Percentiles rank a stretch among this genome's conserved stretches.
phyloP scores from a whole-genome alignment of 352 stramenopile genomes.

The Globisporangium mamillatum region DNA sequence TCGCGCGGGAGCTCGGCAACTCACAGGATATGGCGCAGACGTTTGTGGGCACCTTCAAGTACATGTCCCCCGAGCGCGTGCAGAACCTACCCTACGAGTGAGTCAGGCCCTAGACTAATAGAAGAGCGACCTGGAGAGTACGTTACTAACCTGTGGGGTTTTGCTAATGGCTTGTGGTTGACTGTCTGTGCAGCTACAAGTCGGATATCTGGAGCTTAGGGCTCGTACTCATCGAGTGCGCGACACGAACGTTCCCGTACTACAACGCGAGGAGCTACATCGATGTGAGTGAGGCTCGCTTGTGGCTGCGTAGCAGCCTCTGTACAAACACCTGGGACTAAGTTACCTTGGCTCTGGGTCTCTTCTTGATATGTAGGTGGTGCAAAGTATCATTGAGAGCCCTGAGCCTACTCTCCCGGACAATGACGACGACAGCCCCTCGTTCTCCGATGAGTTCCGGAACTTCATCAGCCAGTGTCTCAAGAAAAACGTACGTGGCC shows the following conservation, averaged over 20 bases:
- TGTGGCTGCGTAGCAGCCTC: not conserved
- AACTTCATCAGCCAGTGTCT: constrained; percentile 58
- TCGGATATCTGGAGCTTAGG: constrained; percentile 78
- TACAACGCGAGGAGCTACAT: constrained; percentile 58
- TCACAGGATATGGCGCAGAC: constrained; percentile 80
- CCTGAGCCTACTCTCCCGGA: constrained; percentile 41
- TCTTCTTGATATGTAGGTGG: constrained; percentile 30
- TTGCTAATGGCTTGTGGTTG: not conserved
- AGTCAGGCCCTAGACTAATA: constrained; percentile 6
- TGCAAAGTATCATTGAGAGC: constrained; percentile 74
- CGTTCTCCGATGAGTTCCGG: constrained; percentile 54
- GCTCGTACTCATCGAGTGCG: constrained; percentile 70
- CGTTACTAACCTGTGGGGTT: not conserved
- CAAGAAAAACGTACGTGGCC: constrained; percentile 51
- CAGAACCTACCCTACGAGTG: constrained; percentile 77
- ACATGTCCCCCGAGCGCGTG: constrained; percentile 93
- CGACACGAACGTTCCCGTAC: constrained; percentile 59
- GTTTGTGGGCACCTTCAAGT: constrained; percentile 91
- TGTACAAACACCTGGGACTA: not conserved
- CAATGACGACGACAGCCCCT: constrained; percentile 17
- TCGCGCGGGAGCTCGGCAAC: constrained; percentile 60
- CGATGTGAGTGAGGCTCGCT: constrained; percentile 31
- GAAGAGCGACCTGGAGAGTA: not conserved
- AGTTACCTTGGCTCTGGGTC: not conserved
- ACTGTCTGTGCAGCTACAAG: constrained; percentile 51